Evolutionary conservation across 1,139 yeast genomes (phyloP), one percentile per base, ranked within the genome.

Genomic region (Suhomyces bolitotheri): DNA sequence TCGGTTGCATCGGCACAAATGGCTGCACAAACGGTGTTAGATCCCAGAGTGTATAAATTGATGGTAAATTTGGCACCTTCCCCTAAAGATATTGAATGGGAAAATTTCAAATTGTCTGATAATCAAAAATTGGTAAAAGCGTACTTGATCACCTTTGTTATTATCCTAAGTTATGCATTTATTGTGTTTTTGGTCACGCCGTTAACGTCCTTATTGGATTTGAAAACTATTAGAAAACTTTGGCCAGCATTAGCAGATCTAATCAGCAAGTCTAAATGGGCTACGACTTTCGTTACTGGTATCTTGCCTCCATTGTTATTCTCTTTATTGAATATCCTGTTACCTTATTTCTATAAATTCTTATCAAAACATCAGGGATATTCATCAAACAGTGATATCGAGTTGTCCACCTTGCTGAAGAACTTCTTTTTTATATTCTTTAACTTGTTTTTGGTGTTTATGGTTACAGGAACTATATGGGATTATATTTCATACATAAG

Each of bases 341-440:
- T 86, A 49, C 96, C 96, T 1, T 86, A 82, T 56, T 72, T 86
- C 35, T 87, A 84, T 52, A 79, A 81, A 20, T 83, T 75, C 61
- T 67, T 87, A 27, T 77, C 95, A 2, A 63, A 71, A 28, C 60
- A 72, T 33, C 96, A 87, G 58, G 96, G 96, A 0, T 77, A 76
- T 49, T 72, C 86, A 7, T 83, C 94, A 6, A 79, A 80, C 46
- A 87, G 92, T 23, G 95, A 87, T 49, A 86, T 80, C 36, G 96
- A 87, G 56, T 64, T 87, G 22, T 80, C 92, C 0, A 75, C 87
- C 1, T 80, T 87, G 10, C 76, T 84, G 41, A 87, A 88, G 64
- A 87, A 88, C 60, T 87, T 86, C 59, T 80, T 85, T 56, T 88
- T 83, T 59, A 81, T 86, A 25, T 87, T 88, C 56, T 86, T 87